Conservation (phyloP, 2,329 filamentous ascomycete genomes). For the Diplodia sapinea region DNA sequence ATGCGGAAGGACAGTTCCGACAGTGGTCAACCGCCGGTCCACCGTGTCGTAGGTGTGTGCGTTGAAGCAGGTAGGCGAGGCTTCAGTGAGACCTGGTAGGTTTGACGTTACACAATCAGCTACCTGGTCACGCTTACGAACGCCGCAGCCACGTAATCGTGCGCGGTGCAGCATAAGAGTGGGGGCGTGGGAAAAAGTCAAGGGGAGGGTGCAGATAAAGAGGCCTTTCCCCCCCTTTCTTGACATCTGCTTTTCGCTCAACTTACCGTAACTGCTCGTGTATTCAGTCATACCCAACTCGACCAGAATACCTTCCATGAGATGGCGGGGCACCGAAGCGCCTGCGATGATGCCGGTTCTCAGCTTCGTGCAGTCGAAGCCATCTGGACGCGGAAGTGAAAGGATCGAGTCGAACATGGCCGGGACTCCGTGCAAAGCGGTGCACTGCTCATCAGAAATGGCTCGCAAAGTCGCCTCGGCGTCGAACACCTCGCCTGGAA, state of each 20-base stretch:
- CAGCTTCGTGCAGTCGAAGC: constrained; percentile 57
- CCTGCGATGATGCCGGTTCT: constrained; percentile 81
- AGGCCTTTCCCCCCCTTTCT: not conserved
- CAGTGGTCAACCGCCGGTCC: constrained; percentile 69
- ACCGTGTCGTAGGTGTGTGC: constrained; percentile 76
- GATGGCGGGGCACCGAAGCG: constrained; percentile 73
- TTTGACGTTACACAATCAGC: not conserved
- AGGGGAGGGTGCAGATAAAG: not conserved
- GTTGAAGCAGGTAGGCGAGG: constrained; percentile 81
- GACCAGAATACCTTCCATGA: constrained; percentile 75
- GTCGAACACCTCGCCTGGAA: constrained; percentile 77
- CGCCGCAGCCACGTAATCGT: constrained; percentile 4
- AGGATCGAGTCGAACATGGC: constrained; percentile 79
- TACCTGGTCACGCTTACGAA: not conserved
- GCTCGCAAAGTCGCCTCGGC: constrained; percentile 68
- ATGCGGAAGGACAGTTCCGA: constrained; percentile 78
- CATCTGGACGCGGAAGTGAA: constrained; percentile 53
- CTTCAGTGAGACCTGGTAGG: constrained; percentile 69
- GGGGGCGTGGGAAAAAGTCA: not conserved
- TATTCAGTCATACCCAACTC: constrained; percentile 79
- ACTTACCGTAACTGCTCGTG: constrained; percentile 51
- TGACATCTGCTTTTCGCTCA: not conserved
- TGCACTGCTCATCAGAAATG: constrained; percentile 60
- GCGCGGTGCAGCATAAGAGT: not conserved
- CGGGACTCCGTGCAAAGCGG: constrained; percentile 79